These are phyloP conservation scores for Tolypocladium ophioglossoides DNA, from an alignment of 2,329 filamentous ascomycete species.

Conservation along the genomic window DNA sequence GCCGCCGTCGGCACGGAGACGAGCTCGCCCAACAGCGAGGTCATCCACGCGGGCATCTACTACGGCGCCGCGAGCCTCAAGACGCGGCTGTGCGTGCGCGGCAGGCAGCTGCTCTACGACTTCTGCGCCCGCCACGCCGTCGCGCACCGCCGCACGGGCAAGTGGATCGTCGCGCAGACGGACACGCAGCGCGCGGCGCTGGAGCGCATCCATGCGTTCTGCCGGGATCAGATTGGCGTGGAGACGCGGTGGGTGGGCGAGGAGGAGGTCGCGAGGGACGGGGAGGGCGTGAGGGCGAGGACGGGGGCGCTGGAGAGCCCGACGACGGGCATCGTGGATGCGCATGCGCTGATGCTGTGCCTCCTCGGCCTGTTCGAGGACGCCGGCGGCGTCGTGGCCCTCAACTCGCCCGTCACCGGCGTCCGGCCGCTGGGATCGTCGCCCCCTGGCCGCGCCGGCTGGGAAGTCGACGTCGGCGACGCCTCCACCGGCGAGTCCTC, in stretches of 20 bases:
- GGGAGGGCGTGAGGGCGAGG: slow-evolving; percentile 65
- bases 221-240: slow-evolving; percentile 34
- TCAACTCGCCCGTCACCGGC: slow-evolving; percentile 53
- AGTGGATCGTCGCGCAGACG: slow-evolving; percentile 92
- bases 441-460: slow-evolving; percentile 47
- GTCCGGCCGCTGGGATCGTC: slow-evolving; percentile 38
- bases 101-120: slow-evolving; percentile 66
- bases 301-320: slow-evolving; percentile 72
- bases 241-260: slow-evolving; percentile 60
- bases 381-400: slow-evolving; percentile 61
- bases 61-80: slow-evolving; percentile 72
- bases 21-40: slow-evolving; percentile 84
- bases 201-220: slow-evolving; percentile 38
- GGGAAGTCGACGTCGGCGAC: slow-evolving; percentile 52
- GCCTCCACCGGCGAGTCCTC: slow-evolving; percentile 33
- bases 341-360: slow-evolving; percentile 72
- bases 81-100: slow-evolving; percentile 69
- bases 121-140: slow-evolving; percentile 61
- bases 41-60: slow-evolving; percentile 93
- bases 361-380: slow-evolving; percentile 71
- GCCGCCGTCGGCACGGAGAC: slow-evolving; percentile 70
- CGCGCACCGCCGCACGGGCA: slow-evolving; percentile 65
- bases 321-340: slow-evolving; percentile 84
- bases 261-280: slow-evolving; percentile 50
- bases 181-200: slow-evolving; percentile 55